Base-by-base conservation (phyloP, 371 early-diverging fungal genomes). In the Mucor circinelloides region DNA sequence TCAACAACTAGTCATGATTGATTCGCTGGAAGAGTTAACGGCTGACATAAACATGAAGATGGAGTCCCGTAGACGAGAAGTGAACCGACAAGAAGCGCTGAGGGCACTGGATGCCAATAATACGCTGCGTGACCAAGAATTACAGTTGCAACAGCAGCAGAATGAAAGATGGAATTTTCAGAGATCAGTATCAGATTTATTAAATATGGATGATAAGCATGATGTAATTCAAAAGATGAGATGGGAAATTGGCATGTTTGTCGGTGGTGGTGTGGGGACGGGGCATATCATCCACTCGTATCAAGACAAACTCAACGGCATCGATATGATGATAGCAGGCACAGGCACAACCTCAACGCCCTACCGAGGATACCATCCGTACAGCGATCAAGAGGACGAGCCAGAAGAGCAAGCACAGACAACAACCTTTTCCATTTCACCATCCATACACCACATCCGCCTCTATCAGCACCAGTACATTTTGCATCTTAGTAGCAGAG, bases 261-360 rank as follows among this genome's bases (percentile, higher is more conserved):
- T 82, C 19, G 82, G 79, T 15, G 82, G 78, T 23, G 79, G 79
- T 48, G 78, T 82, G 21, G 82, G 82, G 5, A 82, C 82, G 4
- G 82, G 82, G 3, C 75, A 73, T 68, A 67, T 82, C 32, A 75
- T 82, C 15, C 82, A 82, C 56, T 54, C 75, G 1, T 76, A 69
- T 54, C 73, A 82, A 31, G 66, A 68, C 42, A 67, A 66, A 15
- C 46, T 77, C 27, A 68, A 73, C 55, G 79, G 77, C 3, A 70
- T 77, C 31, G 79, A 77, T 55, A 75, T 79, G 72, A 79, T 79
- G 72, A 79, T 81, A 61, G 79, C 75, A 28, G 79, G 82, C 2
- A 71, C 79, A 32, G 81, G 79, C 10, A 70, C 75, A 19, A 77
- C 80, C 0, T 31, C 48, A n/a, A 17, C 50, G 8, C 6, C 46